These are phyloP conservation scores for Pseudonectria foliicola DNA, from an alignment of 2,329 filamentous ascomycete genomes.

Conservation along the genomic window DNA sequence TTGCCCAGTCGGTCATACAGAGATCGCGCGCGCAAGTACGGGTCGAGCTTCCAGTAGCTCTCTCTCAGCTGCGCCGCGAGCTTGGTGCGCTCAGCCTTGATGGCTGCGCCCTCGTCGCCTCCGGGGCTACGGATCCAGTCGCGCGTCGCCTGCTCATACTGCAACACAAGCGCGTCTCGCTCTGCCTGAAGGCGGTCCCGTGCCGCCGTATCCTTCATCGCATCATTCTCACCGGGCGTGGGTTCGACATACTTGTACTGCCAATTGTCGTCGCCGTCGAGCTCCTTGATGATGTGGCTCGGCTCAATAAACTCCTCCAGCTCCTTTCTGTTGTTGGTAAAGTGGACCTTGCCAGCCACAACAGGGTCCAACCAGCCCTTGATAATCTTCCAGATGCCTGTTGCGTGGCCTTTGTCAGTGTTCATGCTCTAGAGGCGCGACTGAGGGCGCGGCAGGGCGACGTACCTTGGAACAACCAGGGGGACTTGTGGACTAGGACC, in stretches of 20 bases:
- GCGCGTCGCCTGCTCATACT: constrained; percentile 67
- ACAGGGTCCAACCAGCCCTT: constrained; percentile 95
- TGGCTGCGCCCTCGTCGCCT: constrained; percentile 35
- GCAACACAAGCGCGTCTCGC: constrained; percentile 57
- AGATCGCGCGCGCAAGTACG: constrained; percentile 75
- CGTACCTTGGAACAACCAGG: constrained; percentile 90
- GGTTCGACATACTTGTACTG: constrained; percentile 78
- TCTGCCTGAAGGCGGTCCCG: constrained; percentile 57
- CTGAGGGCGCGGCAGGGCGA: constrained; percentile 14
- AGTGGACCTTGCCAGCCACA: constrained; percentile 88
- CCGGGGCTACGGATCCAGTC: constrained; percentile 58
- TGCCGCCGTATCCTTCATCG: constrained; percentile 59
- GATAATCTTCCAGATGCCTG: constrained; percentile 93
- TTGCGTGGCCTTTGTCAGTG: constrained; percentile 4
- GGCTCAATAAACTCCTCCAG: constrained; percentile 68
- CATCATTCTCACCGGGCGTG: constrained; percentile 64
- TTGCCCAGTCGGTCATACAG: constrained; percentile 77
- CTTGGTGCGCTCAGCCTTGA: constrained; percentile 51
- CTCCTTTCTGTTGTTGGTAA: constrained; percentile 75
- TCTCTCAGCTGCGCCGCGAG: constrained; percentile 57
- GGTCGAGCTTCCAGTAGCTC: constrained; percentile 87
- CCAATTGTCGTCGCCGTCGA: constrained; percentile 83
- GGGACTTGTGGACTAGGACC: constrained; percentile 90
- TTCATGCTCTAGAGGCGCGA: neutral
- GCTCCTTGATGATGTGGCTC: constrained; percentile 67